These are phyloP conservation scores for Lumnitzera racemosa DNA, from an alignment of 345 rosid genomes.

Conservation along the genomic window DNA sequence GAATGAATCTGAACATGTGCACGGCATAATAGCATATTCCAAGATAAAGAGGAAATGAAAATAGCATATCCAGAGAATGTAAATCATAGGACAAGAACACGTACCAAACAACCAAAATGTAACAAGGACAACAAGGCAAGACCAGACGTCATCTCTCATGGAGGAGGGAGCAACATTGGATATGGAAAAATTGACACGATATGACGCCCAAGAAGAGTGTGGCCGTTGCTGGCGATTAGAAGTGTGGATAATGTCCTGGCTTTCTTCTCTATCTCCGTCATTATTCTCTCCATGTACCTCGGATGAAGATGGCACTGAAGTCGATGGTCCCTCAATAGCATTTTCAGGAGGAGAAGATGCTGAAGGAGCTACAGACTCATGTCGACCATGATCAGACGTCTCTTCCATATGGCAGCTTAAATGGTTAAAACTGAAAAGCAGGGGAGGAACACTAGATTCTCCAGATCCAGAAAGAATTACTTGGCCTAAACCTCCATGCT, in stretches of 20 bases:
- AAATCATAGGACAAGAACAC: slow-evolving; percentile 3
- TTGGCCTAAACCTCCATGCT: too few relatives aligned
- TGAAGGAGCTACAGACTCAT: slow-evolving; percentile 1
- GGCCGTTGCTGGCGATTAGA: slow-evolving; percentile 4
- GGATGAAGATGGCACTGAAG: slow-evolving; percentile 17
- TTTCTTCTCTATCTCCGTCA: slow-evolving; percentile 8
- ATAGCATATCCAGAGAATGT: neutral
- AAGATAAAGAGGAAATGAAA: too few relatives aligned
- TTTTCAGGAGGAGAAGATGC: slow-evolving; percentile 5
- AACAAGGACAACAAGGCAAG: slow-evolving; percentile 24
- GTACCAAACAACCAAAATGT: slow-evolving; percentile 50
- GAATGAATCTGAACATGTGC: too few relatives aligned
- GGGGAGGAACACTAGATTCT: too few relatives aligned
- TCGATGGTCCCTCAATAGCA: slow-evolving; percentile 4
- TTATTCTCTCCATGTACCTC: slow-evolving; percentile 13
- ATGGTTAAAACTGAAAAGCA: neutral
- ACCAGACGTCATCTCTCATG: slow-evolving; percentile 36
- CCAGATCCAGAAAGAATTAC: too few relatives aligned
- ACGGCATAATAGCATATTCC: too few relatives aligned
- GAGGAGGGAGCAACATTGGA: slow-evolving; percentile 8
- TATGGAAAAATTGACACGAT: slow-evolving; percentile 20
- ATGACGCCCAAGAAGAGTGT: slow-evolving; percentile 11
- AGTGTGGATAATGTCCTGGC: slow-evolving; percentile 6
- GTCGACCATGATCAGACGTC: slow-evolving; percentile 7
- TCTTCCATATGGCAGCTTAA: slow-evolving; percentile 21